Evolutionary conservation across 768 basidiomycete species (phyloP), one percentile per base, ranked within the genome.

Genomic region (Mycena albidolilacea): DNA sequence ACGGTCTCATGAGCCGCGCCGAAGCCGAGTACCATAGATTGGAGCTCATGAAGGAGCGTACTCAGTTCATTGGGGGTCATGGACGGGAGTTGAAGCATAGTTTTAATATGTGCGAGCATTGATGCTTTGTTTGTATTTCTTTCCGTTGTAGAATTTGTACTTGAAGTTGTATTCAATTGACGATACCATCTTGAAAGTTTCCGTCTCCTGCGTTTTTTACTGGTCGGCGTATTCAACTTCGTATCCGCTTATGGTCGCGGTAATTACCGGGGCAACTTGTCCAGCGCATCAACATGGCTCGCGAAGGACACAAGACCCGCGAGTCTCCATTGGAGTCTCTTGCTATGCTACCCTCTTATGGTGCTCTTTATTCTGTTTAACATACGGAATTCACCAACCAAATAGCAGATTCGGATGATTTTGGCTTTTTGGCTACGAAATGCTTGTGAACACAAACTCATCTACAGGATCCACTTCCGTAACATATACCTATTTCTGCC

Each of bases 11-110:
- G 30, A 59, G 19, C 6, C 63, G 70, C 15, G 23, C n/a, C 4
- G 69, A 67, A 30, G 73, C 78, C 12, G 71, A 76, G 59, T 14
- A 43, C 12, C 39, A 55, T 30, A 43, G 79, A 21, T 21, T 69
- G 66, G 17, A 67, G 3, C 66, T 78, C 41, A 77, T 78, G 72
- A 64, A 78, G 17, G 77, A 79, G 67, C 64, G 77, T 41, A 72
- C 65, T 0, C 6, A 35, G 3, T 67, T 69, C n/a, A 55, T 74
- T 11, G 15, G 35, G 30, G 37, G 7, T 5, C 44, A 71, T 4
- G 57, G 46, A 8, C n/a, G 30, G 2, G 62, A 60, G 43, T 55
- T 50, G 6, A 43, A n/a, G 30, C 39, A 58, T 9, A 65, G n/a
- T 0, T 74, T 71, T 21, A 74, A 71, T 37, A 71, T 71, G 68